Conservation (phyloP, 2,329 filamentous ascomycete species). For the Fusarium xyrophilum region DNA sequence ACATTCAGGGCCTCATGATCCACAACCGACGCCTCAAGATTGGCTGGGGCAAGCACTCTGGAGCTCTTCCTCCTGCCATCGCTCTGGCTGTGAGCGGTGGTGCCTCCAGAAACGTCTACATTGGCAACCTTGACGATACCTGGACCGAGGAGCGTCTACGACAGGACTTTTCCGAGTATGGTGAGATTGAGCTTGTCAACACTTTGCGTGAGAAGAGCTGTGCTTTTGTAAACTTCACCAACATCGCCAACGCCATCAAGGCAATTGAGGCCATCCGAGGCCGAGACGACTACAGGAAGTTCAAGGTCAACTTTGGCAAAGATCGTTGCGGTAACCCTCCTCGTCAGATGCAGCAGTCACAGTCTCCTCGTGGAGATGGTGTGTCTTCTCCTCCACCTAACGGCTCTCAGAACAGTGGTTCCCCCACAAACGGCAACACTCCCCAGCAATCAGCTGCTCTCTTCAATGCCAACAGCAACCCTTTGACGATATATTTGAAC, state of each 20-base stretch:
- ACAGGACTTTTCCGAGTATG: conserved; percentile 96
- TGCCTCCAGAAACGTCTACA: conserved; percentile 97
- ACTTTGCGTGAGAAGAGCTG: conserved; percentile 98
- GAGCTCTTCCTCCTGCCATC: conserved; percentile 92
- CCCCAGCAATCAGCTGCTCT: conserved; percentile 73
- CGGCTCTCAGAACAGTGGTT: conserved; percentile 65
- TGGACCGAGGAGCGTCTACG: conserved; percentile 96
- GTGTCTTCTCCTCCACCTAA: conserved; percentile 64
- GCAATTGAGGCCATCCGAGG: conserved; percentile 95
- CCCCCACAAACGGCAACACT: conserved; percentile 61
- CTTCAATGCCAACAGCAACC: conserved; percentile 85
- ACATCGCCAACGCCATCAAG: conserved; percentile 99
- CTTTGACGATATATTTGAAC: conserved; percentile 90
- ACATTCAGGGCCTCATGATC: conserved; percentile 98
- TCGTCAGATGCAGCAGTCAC: conserved; percentile 76
- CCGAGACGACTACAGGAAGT: conserved; percentile 95
- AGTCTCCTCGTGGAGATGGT: conserved; percentile 71
- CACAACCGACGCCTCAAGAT: conserved; percentile 98
- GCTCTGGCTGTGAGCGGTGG: conserved; percentile 94
- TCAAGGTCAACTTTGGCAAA: conserved; percentile 99
- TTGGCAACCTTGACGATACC: conserved; percentile 95
- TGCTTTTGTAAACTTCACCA: conserved; percentile 99
- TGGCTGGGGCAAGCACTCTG: conserved; percentile 99
- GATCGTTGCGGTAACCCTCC: conserved; percentile 97
- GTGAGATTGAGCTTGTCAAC: conserved; percentile 97